Evolutionary conservation across 805 yeast species (phyloP), one percentile per base, ranked within the genome.

Genomic region (Wickerhamiella brachini): DNA sequence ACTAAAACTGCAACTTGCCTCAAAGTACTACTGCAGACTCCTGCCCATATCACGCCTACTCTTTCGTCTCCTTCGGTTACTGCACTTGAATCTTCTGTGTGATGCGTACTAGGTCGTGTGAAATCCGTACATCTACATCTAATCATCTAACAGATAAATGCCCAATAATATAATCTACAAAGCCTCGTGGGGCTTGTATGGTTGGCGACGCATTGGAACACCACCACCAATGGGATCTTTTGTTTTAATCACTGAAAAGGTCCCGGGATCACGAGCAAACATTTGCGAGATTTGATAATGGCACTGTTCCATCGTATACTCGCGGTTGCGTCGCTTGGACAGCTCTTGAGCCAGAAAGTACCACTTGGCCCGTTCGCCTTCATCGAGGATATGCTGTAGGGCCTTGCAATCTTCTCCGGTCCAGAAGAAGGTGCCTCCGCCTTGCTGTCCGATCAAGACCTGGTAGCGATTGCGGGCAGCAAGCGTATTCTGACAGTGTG

Each of bases 361-460:
- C 83, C 87, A 80, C 59, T 83, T 83, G 53, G 80, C 86, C 43
- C 75, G 56, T 59, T 83, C 90, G 1, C 83, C 87, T 44, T 76
- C 80, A 59, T 83, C 89, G 8, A 83, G 65, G n/a, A 79, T 56
- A 17, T 62, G 62, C 57, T 75, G 79, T 41, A 83, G 65, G 20
- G 70, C 69, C 26, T 64, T 53, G 7, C 77, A 72, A 63, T 82
- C 87, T 15, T 75, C 77, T 1, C 68, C 58, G 9, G 75, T 77
- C 82, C 87, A 82, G 29, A 77, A 74, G 22, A 78, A 74, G 1
- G 79, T 73, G 12, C 83, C 84, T 34, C 84, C 83, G 3, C 90
- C 90, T 59, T 83, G 90, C 62, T 83, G 90, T 4, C 93, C 93
- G 56, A 84, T 82, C 47, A 83, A 71, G 3, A 83, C 90, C 64